Percentiles rank a stretch among this genome's conserved stretches.
Conservation (phyloP, 1,284 basidiomycete species). For the Puccinia triticina region DNA sequence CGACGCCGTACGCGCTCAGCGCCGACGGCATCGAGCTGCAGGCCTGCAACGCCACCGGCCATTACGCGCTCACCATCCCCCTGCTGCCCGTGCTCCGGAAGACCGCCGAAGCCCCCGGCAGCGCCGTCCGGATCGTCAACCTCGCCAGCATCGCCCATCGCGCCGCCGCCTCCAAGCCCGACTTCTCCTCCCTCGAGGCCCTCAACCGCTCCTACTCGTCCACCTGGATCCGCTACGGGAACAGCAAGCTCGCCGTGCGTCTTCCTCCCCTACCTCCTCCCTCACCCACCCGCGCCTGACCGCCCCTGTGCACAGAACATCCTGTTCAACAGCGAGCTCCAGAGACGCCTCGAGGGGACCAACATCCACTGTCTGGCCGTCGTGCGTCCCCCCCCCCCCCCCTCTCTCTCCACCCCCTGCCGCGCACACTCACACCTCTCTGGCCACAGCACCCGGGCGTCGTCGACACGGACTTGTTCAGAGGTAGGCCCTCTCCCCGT, state of each 20-base stretch:
- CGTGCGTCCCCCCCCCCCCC: background rate
- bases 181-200: conserved; percentile 32
- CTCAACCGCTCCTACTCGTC: conserved; percentile 17
- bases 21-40: conserved; percentile 44
- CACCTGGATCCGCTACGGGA: conserved; percentile 35
- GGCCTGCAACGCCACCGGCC: conserved; percentile 37
- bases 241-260: conserved; percentile 40
- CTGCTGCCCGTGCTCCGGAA: conserved; percentile 26
- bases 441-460: conserved; percentile 37
- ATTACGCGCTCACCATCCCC: conserved; percentile 27
- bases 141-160: conserved; percentile 32
- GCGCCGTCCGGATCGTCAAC: conserved; percentile 40
- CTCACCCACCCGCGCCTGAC: background rate
- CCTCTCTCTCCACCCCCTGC: no score
- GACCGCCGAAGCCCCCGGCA: background rate
- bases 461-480: conserved; percentile 40
- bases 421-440: background rate
- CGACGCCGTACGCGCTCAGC: conserved; percentile 35
- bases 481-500: background rate
- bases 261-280: no score
- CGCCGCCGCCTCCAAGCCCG: background rate
- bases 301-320: conserved; percentile 16
- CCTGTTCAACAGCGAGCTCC: conserved; percentile 44
- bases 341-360: conserved; percentile 29
- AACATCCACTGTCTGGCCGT: conserved; percentile 46